A percentile compares a stretch with the other conserved stretches of the same genome.
phyloP scores from a whole-genome alignment of 1,284 basidiomycete genomes.

The Vanrija sp. region DNA sequence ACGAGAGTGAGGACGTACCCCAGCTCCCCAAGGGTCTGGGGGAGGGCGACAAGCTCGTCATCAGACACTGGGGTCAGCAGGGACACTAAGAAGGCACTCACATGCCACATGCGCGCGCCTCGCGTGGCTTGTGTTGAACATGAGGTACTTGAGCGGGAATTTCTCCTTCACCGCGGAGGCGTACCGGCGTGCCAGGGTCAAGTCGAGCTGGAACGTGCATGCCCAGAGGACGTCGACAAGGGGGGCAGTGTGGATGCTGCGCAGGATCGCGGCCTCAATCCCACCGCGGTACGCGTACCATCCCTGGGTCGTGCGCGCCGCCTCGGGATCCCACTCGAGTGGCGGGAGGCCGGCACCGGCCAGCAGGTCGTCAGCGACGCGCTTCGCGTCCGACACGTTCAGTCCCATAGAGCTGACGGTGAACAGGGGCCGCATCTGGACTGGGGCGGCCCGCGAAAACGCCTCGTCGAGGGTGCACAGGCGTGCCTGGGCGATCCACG shows the following conservation, averaged over 20 bases:
- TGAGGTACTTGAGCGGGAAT: no score
- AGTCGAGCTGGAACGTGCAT: background rate
- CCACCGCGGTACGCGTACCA: constrained; percentile 69
- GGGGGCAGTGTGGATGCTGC: constrained; percentile 72
- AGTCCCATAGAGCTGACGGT: constrained; percentile 60
- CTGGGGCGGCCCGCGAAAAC: constrained; percentile 54
- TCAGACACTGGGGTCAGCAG: no score
- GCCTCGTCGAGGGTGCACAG: constrained; percentile 51
- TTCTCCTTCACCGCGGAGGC: no score
- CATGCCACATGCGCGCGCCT: no score
- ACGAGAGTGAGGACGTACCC: no score
- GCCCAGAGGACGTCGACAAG: constrained; percentile 78
- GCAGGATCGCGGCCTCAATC: constrained; percentile 68
- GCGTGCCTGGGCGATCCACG: background rate
- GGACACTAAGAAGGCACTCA: no score
- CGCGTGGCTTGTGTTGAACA: no score
- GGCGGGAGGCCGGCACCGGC: constrained; percentile 49
- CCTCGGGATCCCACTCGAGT: constrained; percentile 88
- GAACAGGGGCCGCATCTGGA: constrained; percentile 58
- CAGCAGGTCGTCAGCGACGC: constrained; percentile 67
- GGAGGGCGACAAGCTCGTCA: no score
- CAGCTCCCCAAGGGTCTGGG: no score
- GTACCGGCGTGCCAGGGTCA: no score
- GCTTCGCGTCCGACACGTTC: constrained; percentile 69
- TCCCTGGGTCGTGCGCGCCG: constrained; percentile 83